phyloP scores from a whole-genome alignment of 148 eudicot genomes.

The Rheum nobile region DNA sequence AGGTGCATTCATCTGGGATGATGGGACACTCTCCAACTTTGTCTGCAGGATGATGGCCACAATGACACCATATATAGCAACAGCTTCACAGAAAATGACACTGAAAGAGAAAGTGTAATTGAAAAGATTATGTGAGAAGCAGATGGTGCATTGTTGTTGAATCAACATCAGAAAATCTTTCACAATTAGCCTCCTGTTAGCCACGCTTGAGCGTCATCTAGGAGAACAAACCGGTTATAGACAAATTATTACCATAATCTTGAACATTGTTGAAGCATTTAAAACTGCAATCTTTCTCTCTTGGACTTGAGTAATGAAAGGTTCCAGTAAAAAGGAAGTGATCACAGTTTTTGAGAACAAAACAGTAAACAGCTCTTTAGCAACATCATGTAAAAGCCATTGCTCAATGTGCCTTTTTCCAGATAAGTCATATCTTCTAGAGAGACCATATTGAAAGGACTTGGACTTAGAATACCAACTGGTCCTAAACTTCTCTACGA shows the following conservation, averaged over 20 bases:
- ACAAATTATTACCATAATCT: not conserved
- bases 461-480: not conserved
- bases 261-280: not conserved
- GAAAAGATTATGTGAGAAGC: not conserved
- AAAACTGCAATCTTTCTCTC: not conserved
- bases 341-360: not conserved
- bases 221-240: not conserved
- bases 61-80: conserved; percentile 97
- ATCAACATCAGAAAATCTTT: not conserved
- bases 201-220: not conserved
- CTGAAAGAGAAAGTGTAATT: conserved; percentile 22
- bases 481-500: not conserved
- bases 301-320: not conserved
- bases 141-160: not conserved
- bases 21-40: conserved; percentile 84
- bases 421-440: not conserved
- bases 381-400: not conserved
- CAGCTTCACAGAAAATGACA: conserved; percentile 98
- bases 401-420: not conserved
- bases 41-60: conserved; percentile 98
- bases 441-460: not conserved
- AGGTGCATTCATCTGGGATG: conserved; percentile 46
- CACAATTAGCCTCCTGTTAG: not conserved
- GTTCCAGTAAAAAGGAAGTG: not conserved
- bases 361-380: not conserved